phyloP scores from a whole-genome alignment of 2,329 filamentous ascomycete species.

The Colletotrichum scovillei region DNA sequence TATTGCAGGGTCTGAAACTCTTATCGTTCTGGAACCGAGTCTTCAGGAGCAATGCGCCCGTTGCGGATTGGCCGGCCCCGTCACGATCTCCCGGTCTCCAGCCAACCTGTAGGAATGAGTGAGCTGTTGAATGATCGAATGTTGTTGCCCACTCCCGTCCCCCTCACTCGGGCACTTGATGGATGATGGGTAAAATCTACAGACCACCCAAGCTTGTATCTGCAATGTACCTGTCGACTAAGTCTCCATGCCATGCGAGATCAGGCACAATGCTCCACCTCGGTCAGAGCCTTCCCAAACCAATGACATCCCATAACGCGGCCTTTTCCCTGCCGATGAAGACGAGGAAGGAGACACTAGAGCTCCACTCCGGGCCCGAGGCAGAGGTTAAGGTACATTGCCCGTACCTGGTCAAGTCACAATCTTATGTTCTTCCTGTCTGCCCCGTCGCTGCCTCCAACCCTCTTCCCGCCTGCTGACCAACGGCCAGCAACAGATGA shows the following conservation, averaged over 20 bases:
- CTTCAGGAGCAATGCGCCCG: neutral
- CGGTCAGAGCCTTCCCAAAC: constrained; percentile 17
- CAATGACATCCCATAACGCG: constrained; percentile 9
- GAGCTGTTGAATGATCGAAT: neutral
- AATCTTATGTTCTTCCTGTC: neutral
- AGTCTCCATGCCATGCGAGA: constrained; percentile 27
- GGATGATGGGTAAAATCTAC: neutral
- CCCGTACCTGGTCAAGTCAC: neutral
- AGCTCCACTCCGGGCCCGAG: neutral
- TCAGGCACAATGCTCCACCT: constrained; percentile 33
- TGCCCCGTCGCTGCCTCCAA: neutral
- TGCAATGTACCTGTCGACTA: neutral
- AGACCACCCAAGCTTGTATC: neutral
- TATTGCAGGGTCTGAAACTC: constrained; percentile 30
- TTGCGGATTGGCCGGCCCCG: constrained; percentile 10
- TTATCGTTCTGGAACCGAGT: constrained; percentile 6
- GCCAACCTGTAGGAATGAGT: neutral
- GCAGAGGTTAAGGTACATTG: neutral
- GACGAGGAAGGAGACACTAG: constrained; percentile 2
- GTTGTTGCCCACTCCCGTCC: neutral
- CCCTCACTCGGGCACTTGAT: neutral
- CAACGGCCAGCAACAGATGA: neutral
- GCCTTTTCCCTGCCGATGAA: constrained; percentile 3
- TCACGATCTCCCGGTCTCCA: constrained; percentile 1
- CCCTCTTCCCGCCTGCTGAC: neutral